Evolutionary conservation across 257 asterid species (phyloP).

Genomic region (Perilla frutescens): DNA sequence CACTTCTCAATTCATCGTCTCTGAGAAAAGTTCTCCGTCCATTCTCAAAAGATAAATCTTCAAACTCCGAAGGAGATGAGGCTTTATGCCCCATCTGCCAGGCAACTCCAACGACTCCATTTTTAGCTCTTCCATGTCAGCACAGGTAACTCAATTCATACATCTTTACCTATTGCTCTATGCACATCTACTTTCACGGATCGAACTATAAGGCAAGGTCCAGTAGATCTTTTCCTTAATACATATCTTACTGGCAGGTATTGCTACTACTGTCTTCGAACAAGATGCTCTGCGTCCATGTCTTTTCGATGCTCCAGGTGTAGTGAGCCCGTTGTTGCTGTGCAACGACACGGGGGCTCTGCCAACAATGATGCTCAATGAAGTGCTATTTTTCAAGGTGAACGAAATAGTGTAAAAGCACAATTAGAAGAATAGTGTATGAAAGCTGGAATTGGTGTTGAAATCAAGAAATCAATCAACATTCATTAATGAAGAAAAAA

Average conservation of each 20-base stretch:
- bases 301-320: constrained; percentile 86
- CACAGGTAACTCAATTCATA: constrained; percentile 62
- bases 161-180: neutral
- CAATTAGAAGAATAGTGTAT: constrained; percentile 34
- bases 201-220: neutral
- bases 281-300: constrained; percentile 78
- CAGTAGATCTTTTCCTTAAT: neutral
- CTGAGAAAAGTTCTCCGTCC: constrained; percentile 77
- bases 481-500: constrained; percentile 39
- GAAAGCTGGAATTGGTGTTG: constrained; percentile 32
- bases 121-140: constrained; percentile 90
- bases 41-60: constrained; percentile 83
- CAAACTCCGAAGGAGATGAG: constrained; percentile 64
- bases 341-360: constrained; percentile 73
- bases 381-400: constrained; percentile 41
- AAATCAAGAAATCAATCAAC: constrained; percentile 17
- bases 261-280: constrained; percentile 88
- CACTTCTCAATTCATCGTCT: constrained; percentile 89
- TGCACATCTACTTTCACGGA: neutral
- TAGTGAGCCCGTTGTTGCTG: constrained; percentile 81
- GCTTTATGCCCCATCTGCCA: constrained; percentile 87
- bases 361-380: constrained; percentile 37
- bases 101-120: constrained; percentile 83
- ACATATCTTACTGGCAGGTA: constrained; percentile 56
- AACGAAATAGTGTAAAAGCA: constrained; percentile 28